Evolutionary conservation across 228 moss, liverwort and hornwort species (phyloP).

Genomic region (Sphagnum fallax): DNA sequence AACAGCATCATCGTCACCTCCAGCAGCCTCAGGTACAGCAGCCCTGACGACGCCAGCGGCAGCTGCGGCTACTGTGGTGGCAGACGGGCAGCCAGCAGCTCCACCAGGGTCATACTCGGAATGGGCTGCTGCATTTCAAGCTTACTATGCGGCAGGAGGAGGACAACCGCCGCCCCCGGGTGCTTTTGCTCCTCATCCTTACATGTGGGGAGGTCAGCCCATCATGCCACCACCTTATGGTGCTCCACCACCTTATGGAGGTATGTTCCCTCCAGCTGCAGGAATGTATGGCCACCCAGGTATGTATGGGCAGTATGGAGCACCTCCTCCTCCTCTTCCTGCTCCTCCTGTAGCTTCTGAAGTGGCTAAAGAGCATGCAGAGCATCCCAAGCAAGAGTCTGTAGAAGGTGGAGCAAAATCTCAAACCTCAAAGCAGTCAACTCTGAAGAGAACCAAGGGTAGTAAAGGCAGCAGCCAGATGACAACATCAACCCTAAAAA

Average conservation of each 20-base stretch:
- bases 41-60: no score
- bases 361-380: conserved; percentile 5
- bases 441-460: conserved; percentile 47
- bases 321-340: background rate
- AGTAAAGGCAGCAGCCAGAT: conserved; percentile 39
- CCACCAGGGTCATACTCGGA: conserved; percentile 5
- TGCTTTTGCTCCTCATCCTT: conserved; percentile 16
- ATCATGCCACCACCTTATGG: conserved; percentile 50
- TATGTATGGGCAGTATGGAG: conserved; percentile 53
- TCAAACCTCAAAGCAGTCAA: background rate
- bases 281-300: conserved; percentile 47
- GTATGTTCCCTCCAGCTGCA: conserved; percentile 44
- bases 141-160: conserved; percentile 42
- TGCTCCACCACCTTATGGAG: conserved; percentile 24
- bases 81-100: background rate
- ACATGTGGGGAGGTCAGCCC: conserved; percentile 60
- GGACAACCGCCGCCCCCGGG: conserved; percentile 16
- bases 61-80: no score
- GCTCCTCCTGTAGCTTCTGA: conserved; percentile 6
- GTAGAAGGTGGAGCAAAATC: conserved; percentile 16
- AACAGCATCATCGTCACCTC: no score
- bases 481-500: background rate
- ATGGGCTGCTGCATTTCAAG: conserved; percentile 55
- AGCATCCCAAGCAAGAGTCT: conserved; percentile 10
- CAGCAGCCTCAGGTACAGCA: no score